Conservation (phyloP, 768 basidiomycete genomes). For the Phylloporus rhodoxanthus region DNA sequence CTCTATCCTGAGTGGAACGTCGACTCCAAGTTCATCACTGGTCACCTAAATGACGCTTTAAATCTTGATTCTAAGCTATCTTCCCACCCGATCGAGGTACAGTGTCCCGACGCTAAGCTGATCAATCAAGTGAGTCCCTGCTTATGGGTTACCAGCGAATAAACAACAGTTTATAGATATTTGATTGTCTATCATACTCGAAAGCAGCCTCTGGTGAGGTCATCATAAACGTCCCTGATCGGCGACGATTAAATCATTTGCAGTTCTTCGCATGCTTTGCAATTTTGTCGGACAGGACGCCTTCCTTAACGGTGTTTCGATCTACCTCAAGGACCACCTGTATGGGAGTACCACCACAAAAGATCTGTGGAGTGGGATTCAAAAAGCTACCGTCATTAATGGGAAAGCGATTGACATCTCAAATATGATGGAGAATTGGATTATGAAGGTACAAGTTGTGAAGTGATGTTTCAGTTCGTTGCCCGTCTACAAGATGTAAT, state of each 20-base stretch:
- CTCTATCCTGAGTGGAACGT: conserved; percentile 85
- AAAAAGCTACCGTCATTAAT: conserved; percentile 46
- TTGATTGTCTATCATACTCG: conserved; percentile 82
- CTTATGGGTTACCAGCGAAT: not conserved
- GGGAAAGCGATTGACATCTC: conserved; percentile 52
- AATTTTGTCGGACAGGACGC: conserved; percentile 82
- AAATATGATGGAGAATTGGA: conserved; percentile 88
- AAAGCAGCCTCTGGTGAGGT: conserved; percentile 70
- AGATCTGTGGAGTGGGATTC: conserved; percentile 86
- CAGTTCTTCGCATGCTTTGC: conserved; percentile 91
- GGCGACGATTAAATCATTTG: not conserved
- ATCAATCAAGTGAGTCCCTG: conserved; percentile 57
- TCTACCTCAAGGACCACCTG: conserved; percentile 85
- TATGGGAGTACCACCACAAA: conserved; percentile 81
- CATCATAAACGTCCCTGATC: not conserved
- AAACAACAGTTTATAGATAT: conserved; percentile 51
- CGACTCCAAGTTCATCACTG: conserved; percentile 74
- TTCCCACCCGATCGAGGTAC: conserved; percentile 90
- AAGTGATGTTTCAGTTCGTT: not conserved
- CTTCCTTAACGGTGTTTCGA: conserved; percentile 83
- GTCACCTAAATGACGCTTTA: conserved; percentile 71
- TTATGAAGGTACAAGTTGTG: conserved; percentile 51
- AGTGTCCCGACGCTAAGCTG: conserved; percentile 78
- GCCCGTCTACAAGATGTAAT: not conserved
- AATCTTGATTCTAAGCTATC: conserved; percentile 78